Base-by-base conservation (phyloP, 768 basidiomycete genomes). In the Amanita pseudoporphyria region DNA sequence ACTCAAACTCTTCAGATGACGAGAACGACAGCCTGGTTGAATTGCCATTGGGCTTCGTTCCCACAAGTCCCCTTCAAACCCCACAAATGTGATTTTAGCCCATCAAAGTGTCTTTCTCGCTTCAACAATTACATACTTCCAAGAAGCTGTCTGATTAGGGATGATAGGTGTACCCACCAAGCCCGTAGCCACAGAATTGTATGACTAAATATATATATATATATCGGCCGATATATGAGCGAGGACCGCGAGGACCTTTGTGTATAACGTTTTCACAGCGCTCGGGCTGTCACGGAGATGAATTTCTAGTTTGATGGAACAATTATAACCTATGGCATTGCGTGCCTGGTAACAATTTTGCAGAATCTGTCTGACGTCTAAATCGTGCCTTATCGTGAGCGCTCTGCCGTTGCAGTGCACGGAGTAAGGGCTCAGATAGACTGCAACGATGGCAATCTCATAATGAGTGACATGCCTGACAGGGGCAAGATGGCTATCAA, bases 11-110 rank as follows among this genome's bases (percentile, higher is more conserved):
- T 21, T 24, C 18, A 45, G 37, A 13, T 21, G 46, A 9, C 18
- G 33, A 51, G 28, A 49, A 52, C n/a, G 45, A 43, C 16, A 55
- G 57, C 19, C 52, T 51, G 5, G 54, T 61, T 46, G 54, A 64
- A 26, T 57, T 69, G 19, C 70, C 71, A 6, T 63, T 59, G 0
- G 66, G 69, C 2, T 73, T 71, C 56, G 56, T 70, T 10, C 69
- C 68, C 6, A 59, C 69, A 22, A 67, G 66, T 51, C 67, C 67
- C 3, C 65, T 68, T 42, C 56, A 22, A 41, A 30, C 36, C 18
- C 21, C 30, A 14, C 22, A 28, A 30, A 5, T 24, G 16, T 18
- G 40, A 16, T 32, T 30, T 24, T 43, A 42, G 31, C 19, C n/a
- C 26, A 28, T 28, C 26, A 28, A 28, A 28, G 7, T 28, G 3